Evolutionary conservation across 805 yeast species (phyloP).

Genomic region (Yarrowia sp.): DNA sequence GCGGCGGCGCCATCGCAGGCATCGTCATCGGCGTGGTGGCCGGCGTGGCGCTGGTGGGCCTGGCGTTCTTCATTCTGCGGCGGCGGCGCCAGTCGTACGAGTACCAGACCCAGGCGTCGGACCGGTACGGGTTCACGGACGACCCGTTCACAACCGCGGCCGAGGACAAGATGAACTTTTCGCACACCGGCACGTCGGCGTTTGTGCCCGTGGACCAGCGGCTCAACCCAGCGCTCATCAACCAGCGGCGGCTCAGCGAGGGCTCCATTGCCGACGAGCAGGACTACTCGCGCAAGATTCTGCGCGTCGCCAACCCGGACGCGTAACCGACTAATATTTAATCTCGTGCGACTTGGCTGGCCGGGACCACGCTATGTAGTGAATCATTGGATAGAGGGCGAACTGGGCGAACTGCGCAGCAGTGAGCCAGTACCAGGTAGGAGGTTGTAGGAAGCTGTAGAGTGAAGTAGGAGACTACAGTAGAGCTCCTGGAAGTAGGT

Average conservation of each 20-base stretch:
- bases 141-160: constrained; percentile 37
- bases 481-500: no score
- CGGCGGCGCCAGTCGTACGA: constrained; percentile 44
- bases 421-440: no score
- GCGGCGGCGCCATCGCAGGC: constrained; percentile 59
- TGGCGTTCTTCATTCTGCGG: constrained; percentile 45
- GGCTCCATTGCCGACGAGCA: constrained; percentile 86
- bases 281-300: constrained; percentile 73
- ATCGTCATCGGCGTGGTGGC: constrained; percentile 54
- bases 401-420: no score
- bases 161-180: constrained; percentile 33
- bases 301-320: constrained; percentile 89
- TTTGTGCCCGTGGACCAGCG: constrained; percentile 56
- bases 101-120: constrained; percentile 36
- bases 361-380: no score
- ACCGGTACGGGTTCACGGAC: constrained; percentile 38
- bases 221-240: constrained; percentile 72
- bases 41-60: constrained; percentile 46
- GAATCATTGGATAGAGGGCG: no score
- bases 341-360: no score
- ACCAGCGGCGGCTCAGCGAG: constrained; percentile 77
- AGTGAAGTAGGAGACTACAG: no score
- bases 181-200: constrained; percentile 25
- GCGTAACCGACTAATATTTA: constrained; percentile 36
- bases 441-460: no score